Evolutionary conservation across 2,329 filamentous ascomycete genomes (phyloP), one percentile per base, ranked within the genome.

Genomic region (Hypoxylon rubiginosum): DNA sequence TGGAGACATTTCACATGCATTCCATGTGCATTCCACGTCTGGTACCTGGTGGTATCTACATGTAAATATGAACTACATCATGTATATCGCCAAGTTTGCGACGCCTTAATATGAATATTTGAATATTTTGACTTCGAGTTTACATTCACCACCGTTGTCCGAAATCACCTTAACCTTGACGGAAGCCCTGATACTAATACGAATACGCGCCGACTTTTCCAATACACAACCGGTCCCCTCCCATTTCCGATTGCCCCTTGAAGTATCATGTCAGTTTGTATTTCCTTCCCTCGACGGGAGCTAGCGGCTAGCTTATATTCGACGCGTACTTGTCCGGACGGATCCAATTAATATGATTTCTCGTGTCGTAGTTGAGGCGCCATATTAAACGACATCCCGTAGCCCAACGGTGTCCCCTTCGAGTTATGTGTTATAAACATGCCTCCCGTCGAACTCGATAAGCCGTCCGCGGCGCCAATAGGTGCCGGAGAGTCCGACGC

Each of bases 381-480:
- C 9, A 15, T 51, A 32, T 46, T 15, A 7, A n/a, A 24, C 41
- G 19, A 49, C 21, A 28, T 10, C 17, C 24, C 4, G 4, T 21
- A 15, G 9, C 6, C 19, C 28, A 8, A 34, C 9, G 8, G 32
- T 19, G 32, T 53, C 10, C 7, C 9, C 15, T 41, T 43, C 32
- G n/a, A 46, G 17, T 15, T 30, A 43, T 45, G 15, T 28, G 32
- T n/a, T 15, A 32, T n/a, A 41, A 13, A 19, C 13, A 75, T 76
- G 74, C 56, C 72, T 62, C 63, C 71, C 13, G 41, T 75, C 62
- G 73, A 75, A 58, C 65, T 76, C 36, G 71, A 73, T 56, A 75
- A 74, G 65, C 73, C 74, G 9, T 69, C 74, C 4, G 62, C 41
- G 62, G 69, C 67, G 1, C 69, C 74, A 11, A 73, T 75, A 50